Evolutionary conservation across 345 rosid genomes (phyloP).

Genomic region (Linum trigynum): DNA sequence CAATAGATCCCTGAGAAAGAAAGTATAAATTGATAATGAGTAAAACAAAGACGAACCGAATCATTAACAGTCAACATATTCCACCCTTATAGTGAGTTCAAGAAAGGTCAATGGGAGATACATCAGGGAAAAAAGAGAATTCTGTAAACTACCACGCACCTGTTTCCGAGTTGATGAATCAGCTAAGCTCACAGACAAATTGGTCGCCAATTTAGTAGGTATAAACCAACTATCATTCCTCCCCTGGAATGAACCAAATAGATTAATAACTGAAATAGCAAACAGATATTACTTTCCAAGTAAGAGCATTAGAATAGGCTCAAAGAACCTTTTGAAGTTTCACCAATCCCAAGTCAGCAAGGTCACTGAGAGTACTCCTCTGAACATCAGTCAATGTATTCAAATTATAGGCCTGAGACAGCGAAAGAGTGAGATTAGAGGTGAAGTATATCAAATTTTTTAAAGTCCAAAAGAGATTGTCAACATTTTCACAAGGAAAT

Average conservation of each 20-base stretch:
- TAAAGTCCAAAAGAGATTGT: slow-evolving; percentile 3
- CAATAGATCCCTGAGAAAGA: slow-evolving; percentile 67
- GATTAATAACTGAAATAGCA: slow-evolving; percentile 2
- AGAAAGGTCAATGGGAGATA: not conserved
- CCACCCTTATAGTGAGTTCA: not conserved
- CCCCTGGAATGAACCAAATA: slow-evolving; percentile 41
- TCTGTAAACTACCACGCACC: slow-evolving; percentile 29
- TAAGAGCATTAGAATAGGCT: not conserved
- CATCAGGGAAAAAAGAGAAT: not conserved
- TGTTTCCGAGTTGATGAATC: slow-evolving; percentile 80
- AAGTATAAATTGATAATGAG: slow-evolving; percentile 4
- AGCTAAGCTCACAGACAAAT: slow-evolving; percentile 79
- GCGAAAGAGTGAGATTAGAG: slow-evolving; percentile 6
- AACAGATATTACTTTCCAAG: not conserved
- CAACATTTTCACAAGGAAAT: not conserved
- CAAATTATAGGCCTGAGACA: slow-evolving; percentile 66
- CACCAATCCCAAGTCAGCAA: slow-evolving; percentile 89
- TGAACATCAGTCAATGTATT: slow-evolving; percentile 79
- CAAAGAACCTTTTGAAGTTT: slow-evolving; percentile 85
- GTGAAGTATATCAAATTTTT: not conserved
- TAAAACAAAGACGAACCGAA: not conserved
- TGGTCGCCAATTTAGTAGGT: slow-evolving; percentile 85
- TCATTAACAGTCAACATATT: too few species aligned
- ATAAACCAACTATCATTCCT: slow-evolving; percentile 94
- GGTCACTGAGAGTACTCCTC: slow-evolving; percentile 59